A percentile compares a stretch with the other conserved stretches of the same genome.
These are phyloP conservation scores for Byssochlamys sp. DNA, from an alignment of 2,329 filamentous ascomycete genomes.

Conservation along the genomic window DNA sequence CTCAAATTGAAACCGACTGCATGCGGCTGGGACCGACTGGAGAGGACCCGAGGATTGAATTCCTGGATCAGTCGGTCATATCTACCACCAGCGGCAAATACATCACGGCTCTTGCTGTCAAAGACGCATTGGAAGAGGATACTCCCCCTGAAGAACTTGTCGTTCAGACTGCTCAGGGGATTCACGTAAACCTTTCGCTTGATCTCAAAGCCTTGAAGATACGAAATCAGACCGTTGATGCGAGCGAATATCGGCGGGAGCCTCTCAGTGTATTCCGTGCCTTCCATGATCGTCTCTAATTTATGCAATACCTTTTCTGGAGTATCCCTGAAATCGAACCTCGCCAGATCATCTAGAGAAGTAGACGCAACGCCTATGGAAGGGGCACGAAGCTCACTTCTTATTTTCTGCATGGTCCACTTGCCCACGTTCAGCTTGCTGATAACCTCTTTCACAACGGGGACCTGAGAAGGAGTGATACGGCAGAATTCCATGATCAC, in stretches of 20 bases:
- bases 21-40: slow-evolving; percentile 57
- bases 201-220: slow-evolving; percentile 65
- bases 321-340: slow-evolving; percentile 74
- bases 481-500: slow-evolving; percentile 85
- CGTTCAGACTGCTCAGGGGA: slow-evolving; percentile 78
- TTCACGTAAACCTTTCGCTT: slow-evolving; percentile 71
- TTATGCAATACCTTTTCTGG: slow-evolving; percentile 61
- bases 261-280: slow-evolving; percentile 43
- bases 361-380: slow-evolving; percentile 75
- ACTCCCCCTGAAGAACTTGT: slow-evolving; percentile 78
- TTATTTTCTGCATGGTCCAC: slow-evolving; percentile 73
- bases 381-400: slow-evolving; percentile 70
- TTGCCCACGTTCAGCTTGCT: slow-evolving; percentile 78
- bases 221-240: slow-evolving; percentile 66
- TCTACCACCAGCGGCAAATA: slow-evolving; percentile 85
- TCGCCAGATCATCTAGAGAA: slow-evolving; percentile 77
- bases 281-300: slow-evolving; percentile 48
- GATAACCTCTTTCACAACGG: slow-evolving; percentile 68
- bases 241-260: slow-evolving; percentile 58
- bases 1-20: slow-evolving; percentile 87
- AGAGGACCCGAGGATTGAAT: slow-evolving; percentile 60
- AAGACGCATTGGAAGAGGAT: slow-evolving; percentile 85
- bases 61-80: slow-evolving; percentile 86
- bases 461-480: slow-evolving; percentile 58
- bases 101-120: slow-evolving; percentile 68